A percentile compares a stretch with the other conserved stretches of the same genome.
Conservation (phyloP, 345 rosid genomes). For the Chamaenerion angustifolium region DNA sequence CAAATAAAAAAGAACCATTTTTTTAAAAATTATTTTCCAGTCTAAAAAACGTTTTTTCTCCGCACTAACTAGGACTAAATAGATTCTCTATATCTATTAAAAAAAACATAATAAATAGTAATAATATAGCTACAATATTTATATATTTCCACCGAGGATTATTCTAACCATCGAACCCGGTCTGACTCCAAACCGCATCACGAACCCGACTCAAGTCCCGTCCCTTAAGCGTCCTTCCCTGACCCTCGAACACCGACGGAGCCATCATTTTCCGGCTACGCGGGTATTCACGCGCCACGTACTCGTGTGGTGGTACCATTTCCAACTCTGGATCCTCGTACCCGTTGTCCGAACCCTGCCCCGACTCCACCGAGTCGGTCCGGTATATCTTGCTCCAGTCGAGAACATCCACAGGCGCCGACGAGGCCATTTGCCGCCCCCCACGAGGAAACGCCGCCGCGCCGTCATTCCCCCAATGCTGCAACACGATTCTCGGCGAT, state of each 20-base stretch:
- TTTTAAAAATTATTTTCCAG: no score
- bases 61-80: no score
- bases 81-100: no score
- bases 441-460: not conserved
- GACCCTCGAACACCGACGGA: constrained; percentile 20
- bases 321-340: constrained; percentile 7
- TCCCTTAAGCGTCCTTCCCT: constrained; percentile 25
- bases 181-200: constrained; percentile 22
- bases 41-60: no score
- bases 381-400: constrained; percentile 18
- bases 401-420: constrained; percentile 17
- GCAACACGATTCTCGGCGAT: constrained; percentile 14
- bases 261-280: constrained; percentile 11
- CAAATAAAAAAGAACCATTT: no score
- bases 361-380: constrained; percentile 15
- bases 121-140: no score
- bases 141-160: not conserved
- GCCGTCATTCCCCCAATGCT: constrained; percentile 7
- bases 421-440: constrained; percentile 6
- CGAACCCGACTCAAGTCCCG: constrained; percentile 21
- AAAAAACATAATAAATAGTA: no score
- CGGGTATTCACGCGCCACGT: constrained; percentile 10
- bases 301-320: constrained; percentile 23
- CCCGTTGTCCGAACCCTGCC: constrained; percentile 10
- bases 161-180: constrained; percentile 15